These are phyloP conservation scores for Eucalyptus urophylla DNA, from an alignment of 345 rosid species.

Conservation along the genomic window DNA sequence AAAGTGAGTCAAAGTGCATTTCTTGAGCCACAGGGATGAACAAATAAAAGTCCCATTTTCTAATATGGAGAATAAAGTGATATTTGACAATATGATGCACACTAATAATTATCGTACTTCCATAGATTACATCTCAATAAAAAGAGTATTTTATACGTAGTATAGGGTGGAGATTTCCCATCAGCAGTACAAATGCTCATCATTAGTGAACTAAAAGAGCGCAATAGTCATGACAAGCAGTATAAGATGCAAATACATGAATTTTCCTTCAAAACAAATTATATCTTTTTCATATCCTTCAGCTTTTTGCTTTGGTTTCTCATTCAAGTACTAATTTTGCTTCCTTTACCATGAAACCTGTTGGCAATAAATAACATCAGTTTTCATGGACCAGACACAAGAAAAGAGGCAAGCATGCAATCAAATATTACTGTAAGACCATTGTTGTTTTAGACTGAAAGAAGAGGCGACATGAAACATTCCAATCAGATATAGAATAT, in stretches of 20 bases:
- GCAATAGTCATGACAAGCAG: not conserved
- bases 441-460: not conserved
- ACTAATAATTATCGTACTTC: not conserved
- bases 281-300: not conserved
- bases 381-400: not conserved
- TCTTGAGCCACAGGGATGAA: not conserved
- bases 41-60: not conserved
- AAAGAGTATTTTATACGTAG: not conserved
- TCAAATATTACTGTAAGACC: not conserved
- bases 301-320: not conserved
- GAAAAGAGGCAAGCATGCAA: not conserved
- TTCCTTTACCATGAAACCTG: not conserved
- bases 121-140: not conserved
- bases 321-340: not conserved
- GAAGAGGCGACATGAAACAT: not conserved
- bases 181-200: not conserved
- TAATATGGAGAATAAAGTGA: not conserved
- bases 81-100: not conserved
- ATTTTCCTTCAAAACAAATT: not conserved
- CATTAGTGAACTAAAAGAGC: not conserved
- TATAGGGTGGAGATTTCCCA: not conserved
- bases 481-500: not conserved
- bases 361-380: not conserved
- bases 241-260: not conserved
- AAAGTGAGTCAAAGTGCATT: not conserved